Conservation (phyloP, 495 filamentous ascomycete genomes). For the Hypoxylon perforatum region DNA sequence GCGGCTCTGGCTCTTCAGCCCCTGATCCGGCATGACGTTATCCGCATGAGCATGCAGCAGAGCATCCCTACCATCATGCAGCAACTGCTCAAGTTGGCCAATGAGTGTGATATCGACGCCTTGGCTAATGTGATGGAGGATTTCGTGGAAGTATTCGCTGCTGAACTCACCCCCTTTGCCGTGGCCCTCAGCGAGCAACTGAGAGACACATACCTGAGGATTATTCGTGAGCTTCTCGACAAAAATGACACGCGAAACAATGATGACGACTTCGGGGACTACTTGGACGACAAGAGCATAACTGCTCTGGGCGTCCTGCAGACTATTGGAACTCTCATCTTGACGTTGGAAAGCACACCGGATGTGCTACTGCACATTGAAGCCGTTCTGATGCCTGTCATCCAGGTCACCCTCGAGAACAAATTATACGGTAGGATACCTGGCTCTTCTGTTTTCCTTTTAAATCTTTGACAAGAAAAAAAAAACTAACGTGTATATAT, state of each 20-base stretch:
- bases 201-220: conserved; percentile 94
- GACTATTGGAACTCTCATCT: conserved; percentile 96
- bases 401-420: conserved; percentile 94
- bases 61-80: conserved; percentile 99
- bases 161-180: conserved; percentile 96
- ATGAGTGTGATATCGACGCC: conserved; percentile 94
- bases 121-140: conserved; percentile 99
- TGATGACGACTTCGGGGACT: conserved; percentile 85
- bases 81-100: conserved; percentile 93
- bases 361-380: conserved; percentile 94
- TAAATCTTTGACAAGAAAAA: no score
- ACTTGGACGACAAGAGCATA: conserved; percentile 97
- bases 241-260: conserved; percentile 78
- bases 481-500: conserved; percentile 38
- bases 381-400: conserved; percentile 95
- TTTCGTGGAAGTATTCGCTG: conserved; percentile 97
- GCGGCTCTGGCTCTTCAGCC: conserved; percentile 95
- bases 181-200: conserved; percentile 96
- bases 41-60: conserved; percentile 92
- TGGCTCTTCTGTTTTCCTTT: background rate
- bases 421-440: conserved; percentile 79
- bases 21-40: conserved; percentile 92
- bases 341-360: conserved; percentile 95
- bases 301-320: conserved; percentile 96
- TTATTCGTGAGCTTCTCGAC: conserved; percentile 90